Percentiles rank a stretch among this genome's conserved stretches.
phyloP scores from a whole-genome alignment of 2,329 filamentous ascomycete species.

The Alternaria infectoria region DNA sequence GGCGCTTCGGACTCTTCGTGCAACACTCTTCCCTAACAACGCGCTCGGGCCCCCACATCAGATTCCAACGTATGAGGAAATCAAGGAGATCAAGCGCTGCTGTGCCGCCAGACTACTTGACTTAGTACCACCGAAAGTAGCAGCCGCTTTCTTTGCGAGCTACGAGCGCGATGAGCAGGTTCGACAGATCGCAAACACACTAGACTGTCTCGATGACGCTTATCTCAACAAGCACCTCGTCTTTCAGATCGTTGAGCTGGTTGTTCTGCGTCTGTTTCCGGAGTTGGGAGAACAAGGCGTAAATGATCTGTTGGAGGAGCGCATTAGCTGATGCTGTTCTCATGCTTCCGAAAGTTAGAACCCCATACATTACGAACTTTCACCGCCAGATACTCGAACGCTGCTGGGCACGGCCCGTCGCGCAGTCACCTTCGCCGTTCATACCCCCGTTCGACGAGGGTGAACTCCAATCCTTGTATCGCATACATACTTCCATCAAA shows the following conservation, averaged over 20 bases:
- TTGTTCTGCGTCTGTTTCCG: slow-evolving; percentile 82
- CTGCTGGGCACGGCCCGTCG: slow-evolving; percentile 15
- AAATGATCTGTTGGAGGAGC: slow-evolving; percentile 74
- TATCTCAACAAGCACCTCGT: slow-evolving; percentile 95
- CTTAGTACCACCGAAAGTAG: slow-evolving; percentile 55
- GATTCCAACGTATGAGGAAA: slow-evolving; percentile 64
- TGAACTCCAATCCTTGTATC: background rate
- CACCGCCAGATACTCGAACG: slow-evolving; percentile 27
- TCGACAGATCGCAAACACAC: slow-evolving; percentile 63
- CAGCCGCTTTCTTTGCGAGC: slow-evolving; percentile 39
- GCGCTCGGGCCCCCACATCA: slow-evolving; percentile 69
- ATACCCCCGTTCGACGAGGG: slow-evolving; percentile 2
- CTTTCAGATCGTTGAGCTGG: slow-evolving; percentile 79
- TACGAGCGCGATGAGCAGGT: slow-evolving; percentile 61
- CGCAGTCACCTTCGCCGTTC: slow-evolving; percentile 10
- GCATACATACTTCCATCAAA: slow-evolving; percentile 5
- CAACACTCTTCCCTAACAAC: slow-evolving; percentile 86
- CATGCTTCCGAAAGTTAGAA: slow-evolving; percentile 13
- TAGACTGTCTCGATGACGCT: slow-evolving; percentile 78
- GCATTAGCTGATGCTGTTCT: slow-evolving; percentile 55
- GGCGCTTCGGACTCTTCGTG: slow-evolving; percentile 71
- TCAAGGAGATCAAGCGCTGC: slow-evolving; percentile 67
- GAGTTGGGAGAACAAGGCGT: slow-evolving; percentile 78
- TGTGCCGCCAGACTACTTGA: slow-evolving; percentile 67
- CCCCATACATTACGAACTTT: slow-evolving; percentile 20